Conservation (phyloP, 1,284 basidiomycete genomes). For the Irpex lacteus region DNA sequence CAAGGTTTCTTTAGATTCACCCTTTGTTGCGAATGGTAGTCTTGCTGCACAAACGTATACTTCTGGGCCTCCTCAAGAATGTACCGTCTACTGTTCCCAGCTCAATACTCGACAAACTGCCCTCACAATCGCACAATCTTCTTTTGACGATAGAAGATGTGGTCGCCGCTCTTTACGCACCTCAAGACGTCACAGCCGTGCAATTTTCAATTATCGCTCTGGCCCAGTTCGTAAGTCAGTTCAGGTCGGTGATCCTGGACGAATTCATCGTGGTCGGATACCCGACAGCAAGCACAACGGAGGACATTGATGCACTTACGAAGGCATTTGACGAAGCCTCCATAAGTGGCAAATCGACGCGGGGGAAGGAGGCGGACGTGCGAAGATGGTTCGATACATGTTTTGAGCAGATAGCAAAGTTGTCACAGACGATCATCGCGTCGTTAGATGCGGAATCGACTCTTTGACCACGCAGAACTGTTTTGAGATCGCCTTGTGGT, state of each 20-base stretch:
- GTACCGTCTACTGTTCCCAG: constrained; percentile 23
- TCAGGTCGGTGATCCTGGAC: neutral
- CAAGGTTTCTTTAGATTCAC: constrained; percentile 40
- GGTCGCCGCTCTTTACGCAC: constrained; percentile 57
- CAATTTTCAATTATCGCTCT: constrained; percentile 37
- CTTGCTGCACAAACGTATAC: constrained; percentile 61
- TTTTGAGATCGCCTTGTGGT: neutral
- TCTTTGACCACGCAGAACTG: neutral
- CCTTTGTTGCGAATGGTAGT: constrained; percentile 55
- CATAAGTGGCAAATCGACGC: constrained; percentile 24
- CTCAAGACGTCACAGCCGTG: constrained; percentile 49
- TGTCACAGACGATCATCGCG: constrained; percentile 19
- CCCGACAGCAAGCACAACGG: neutral
- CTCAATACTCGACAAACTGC: constrained; percentile 47
- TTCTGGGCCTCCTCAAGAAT: constrained; percentile 44
- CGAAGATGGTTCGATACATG: constrained; percentile 59
- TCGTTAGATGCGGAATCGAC: neutral
- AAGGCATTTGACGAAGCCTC: constrained; percentile 33
- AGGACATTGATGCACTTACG: constrained; percentile 26
- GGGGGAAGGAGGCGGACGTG: constrained; percentile 27
- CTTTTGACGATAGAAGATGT: constrained; percentile 63
- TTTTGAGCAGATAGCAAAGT: constrained; percentile 50
- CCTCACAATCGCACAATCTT: constrained; percentile 41
- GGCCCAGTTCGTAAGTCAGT: neutral
- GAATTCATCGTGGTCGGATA: neutral